Evolutionary conservation across 768 basidiomycete genomes (phyloP).

Genomic region (Lactarius akahatsu): DNA sequence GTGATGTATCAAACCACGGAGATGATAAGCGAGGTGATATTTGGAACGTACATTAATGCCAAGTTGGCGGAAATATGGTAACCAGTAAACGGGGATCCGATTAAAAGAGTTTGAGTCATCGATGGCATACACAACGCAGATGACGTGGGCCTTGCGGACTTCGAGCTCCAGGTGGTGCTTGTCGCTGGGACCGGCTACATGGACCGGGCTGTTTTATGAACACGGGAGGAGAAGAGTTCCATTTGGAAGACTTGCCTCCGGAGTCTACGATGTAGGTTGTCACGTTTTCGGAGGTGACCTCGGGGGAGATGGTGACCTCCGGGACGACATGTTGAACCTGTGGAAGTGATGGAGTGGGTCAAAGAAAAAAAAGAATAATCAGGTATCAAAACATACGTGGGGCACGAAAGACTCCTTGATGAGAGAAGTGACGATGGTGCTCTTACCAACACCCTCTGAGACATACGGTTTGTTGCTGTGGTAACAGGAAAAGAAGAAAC

Average conservation of each 20-base stretch:
- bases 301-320: constrained; percentile 96
- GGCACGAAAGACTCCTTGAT: constrained; percentile 95
- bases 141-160: constrained; percentile 96
- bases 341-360: background rate
- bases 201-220: constrained; percentile 16
- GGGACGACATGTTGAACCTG: constrained; percentile 95
- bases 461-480: constrained; percentile 19
- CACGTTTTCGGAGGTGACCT: constrained; percentile 96
- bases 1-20: constrained; percentile 4
- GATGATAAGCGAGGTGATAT: constrained; percentile 6
- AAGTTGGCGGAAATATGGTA: constrained; percentile 90
- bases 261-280: constrained; percentile 98
- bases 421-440: constrained; percentile 93
- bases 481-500: constrained; percentile 32
- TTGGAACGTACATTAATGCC: constrained; percentile 81
- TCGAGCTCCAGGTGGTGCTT: constrained; percentile 88
- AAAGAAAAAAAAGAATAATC: constrained; percentile 4
- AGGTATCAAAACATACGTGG: constrained; percentile 54
- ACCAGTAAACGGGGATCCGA: constrained; percentile 97
- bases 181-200: constrained; percentile 79
- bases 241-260: constrained; percentile 60
- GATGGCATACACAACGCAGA: constrained; percentile 95
- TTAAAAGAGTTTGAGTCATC: constrained; percentile 97
- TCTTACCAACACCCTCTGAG: constrained; percentile 95
- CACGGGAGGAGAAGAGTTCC: constrained; percentile 2